Percentiles rank a stretch among this genome's conserved stretches.
phyloP scores from a whole-genome alignment of 139 green algal species.

The Haematococcus lacustris region DNA sequence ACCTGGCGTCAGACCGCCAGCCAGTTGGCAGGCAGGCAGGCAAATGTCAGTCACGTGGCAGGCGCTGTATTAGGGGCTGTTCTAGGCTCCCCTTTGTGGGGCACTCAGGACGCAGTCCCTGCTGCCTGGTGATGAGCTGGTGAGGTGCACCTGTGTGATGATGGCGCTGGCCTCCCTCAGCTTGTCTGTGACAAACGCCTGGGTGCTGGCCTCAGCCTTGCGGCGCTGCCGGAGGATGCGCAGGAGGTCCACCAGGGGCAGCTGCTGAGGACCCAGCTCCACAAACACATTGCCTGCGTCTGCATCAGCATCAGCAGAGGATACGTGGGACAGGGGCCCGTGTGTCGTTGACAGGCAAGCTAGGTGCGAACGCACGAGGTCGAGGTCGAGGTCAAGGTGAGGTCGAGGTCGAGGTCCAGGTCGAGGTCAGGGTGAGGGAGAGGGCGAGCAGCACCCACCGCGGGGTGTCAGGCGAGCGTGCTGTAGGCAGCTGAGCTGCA shows the following conservation, averaged over 20 bases:
- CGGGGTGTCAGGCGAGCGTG: constrained; percentile 3
- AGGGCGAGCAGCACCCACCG: too few relatives aligned
- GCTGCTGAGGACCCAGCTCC: constrained; percentile 15
- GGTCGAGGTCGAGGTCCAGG: too few relatives aligned
- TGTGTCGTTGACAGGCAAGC: too few relatives aligned
- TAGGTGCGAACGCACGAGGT: too few relatives aligned
- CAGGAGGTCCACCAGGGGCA: constrained; percentile 35
- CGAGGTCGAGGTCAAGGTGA: too few relatives aligned
- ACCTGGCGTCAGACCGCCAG: neutral
- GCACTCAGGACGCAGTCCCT: neutral
- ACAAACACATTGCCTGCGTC: constrained; percentile 10
- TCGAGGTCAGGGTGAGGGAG: too few relatives aligned
- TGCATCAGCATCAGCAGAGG: too few relatives aligned
- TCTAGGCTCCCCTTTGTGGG: neutral
- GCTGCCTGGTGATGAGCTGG: neutral
- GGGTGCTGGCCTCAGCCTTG: constrained; percentile 8
- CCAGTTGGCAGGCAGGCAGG: neutral
- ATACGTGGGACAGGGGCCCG: too few relatives aligned
- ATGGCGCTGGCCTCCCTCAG: constrained; percentile 15
- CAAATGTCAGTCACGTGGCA: neutral
- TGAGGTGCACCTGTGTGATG: constrained; percentile 18
- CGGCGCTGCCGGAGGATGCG: constrained; percentile 28
- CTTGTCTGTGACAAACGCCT: constrained; percentile 20
- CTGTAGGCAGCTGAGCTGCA: constrained; percentile 22
- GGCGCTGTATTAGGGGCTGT: neutral